phyloP scores from a whole-genome alignment of 306 rosid species.

The Begonia fuchsioides region DNA sequence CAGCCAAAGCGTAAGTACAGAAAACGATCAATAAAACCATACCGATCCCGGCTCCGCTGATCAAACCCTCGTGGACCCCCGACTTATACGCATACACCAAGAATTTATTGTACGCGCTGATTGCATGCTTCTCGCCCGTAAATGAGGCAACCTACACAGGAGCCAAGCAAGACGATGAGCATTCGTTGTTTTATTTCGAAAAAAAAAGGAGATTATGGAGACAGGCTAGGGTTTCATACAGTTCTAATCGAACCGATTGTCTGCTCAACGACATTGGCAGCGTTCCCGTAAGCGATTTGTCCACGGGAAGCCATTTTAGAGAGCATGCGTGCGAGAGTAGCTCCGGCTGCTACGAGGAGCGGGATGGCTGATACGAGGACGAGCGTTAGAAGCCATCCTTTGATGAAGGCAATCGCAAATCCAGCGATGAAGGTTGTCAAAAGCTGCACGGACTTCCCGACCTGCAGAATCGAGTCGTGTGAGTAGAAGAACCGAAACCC shows the following conservation, averaged over 20 bases:
- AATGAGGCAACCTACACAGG: slow-evolving; percentile 59
- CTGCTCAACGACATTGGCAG: slow-evolving; percentile 75
- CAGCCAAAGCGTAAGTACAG: slow-evolving; percentile 53
- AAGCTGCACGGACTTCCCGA: slow-evolving; percentile 65
- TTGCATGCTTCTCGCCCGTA: slow-evolving; percentile 74
- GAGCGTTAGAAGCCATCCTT: slow-evolving; percentile 81
- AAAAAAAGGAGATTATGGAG: neutral
- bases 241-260: slow-evolving; percentile 86
- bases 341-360: slow-evolving; percentile 52
- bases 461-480: slow-evolving; percentile 26
- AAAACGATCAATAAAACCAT: slow-evolving; percentile 39
- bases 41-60: slow-evolving; percentile 52
- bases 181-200: slow-evolving; percentile 3
- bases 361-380: slow-evolving; percentile 75
- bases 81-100: slow-evolving; percentile 59
- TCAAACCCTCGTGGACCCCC: slow-evolving; percentile 55
- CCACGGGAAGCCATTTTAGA: slow-evolving; percentile 52
- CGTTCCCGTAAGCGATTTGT: slow-evolving; percentile 67
- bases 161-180: neutral
- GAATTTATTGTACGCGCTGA: slow-evolving; percentile 33
- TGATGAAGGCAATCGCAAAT: slow-evolving; percentile 44
- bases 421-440: slow-evolving; percentile 59
- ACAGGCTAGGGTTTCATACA: slow-evolving; percentile 16
- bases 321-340: slow-evolving; percentile 35
- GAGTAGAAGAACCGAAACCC: no score